Conservation (phyloP, 176 grass and related monocot species). For the Calamus simplicifolius region DNA sequence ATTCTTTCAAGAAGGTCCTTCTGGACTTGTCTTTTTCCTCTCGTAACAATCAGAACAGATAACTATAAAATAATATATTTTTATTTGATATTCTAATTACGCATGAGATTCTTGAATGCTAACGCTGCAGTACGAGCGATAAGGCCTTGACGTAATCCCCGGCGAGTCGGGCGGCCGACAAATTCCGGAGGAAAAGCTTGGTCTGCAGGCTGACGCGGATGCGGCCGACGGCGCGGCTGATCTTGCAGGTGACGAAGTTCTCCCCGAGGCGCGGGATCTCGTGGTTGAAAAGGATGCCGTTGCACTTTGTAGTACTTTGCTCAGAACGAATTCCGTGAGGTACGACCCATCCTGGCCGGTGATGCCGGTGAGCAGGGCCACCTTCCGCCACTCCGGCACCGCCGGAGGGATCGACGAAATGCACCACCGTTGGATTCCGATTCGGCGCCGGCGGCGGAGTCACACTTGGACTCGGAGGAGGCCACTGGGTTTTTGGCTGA, state of each 20-base stretch:
- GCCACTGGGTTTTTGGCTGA: conserved; percentile 8
- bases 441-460: conserved; percentile 1
- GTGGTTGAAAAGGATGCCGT: conserved; percentile 99
- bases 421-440: not conserved
- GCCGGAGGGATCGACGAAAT: conserved; percentile 15
- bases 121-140: conserved; percentile 96
- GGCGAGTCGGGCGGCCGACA: conserved; percentile 72
- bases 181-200: conserved; percentile 93
- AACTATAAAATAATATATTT: too few species aligned
- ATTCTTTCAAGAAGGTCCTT: too few species aligned
- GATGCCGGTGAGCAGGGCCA: conserved; percentile 84
- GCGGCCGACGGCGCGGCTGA: conserved; percentile 82
- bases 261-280: conserved; percentile 89
- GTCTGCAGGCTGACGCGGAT: conserved; percentile 91
- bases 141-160: conserved; percentile 97
- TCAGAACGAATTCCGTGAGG: conserved; percentile 76
- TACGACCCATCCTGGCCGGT: conserved; percentile 96
- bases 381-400: conserved; percentile 51
- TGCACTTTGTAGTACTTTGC: conserved; percentile 90
- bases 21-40: too few species aligned
- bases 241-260: conserved; percentile 99
- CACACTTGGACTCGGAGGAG: not conserved
- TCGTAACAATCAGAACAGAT: too few species aligned
- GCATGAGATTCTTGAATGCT: conserved; percentile 55
- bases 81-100: conserved; percentile 73